Evolutionary conservation across 441 rosid species (phyloP).

Genomic region (Sinapis alba): DNA sequence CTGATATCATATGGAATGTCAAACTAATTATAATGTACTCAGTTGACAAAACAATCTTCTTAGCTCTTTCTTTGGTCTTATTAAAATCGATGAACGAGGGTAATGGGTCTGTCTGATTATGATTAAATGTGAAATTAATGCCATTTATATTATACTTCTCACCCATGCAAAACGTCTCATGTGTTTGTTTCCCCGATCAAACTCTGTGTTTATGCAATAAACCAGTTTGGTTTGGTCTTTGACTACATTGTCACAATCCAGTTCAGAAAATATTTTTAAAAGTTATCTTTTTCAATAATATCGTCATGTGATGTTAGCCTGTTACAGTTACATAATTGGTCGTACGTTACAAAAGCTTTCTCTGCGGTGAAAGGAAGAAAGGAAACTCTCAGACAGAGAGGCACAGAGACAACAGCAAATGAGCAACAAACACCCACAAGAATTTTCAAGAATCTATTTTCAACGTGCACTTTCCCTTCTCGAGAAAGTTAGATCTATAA

Average conservation of each 20-base stretch:
- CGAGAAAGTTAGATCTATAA: no score
- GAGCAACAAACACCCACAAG: no score
- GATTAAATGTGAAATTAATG: background rate
- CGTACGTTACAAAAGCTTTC: no score
- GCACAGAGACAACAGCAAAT: no score
- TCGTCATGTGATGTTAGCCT: background rate
- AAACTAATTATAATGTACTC: background rate
- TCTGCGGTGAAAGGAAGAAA: no score
- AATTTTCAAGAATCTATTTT: no score
- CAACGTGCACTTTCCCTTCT: no score
- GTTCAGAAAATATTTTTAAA: background rate
- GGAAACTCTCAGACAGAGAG: no score
- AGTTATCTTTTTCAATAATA: background rate
- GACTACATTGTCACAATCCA: background rate
- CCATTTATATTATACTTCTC: background rate
- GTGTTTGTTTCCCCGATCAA: background rate
- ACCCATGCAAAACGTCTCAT: background rate
- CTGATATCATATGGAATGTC: constrained; percentile 14
- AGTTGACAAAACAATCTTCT: background rate
- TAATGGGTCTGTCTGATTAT: background rate
- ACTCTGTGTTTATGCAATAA: background rate
- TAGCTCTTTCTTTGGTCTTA: background rate
- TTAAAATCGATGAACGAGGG: background rate
- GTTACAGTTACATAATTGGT: no score
- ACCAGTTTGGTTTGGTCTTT: background rate